Base-by-base conservation (phyloP, 805 yeast genomes). In the Kazachstania viticola region DNA sequence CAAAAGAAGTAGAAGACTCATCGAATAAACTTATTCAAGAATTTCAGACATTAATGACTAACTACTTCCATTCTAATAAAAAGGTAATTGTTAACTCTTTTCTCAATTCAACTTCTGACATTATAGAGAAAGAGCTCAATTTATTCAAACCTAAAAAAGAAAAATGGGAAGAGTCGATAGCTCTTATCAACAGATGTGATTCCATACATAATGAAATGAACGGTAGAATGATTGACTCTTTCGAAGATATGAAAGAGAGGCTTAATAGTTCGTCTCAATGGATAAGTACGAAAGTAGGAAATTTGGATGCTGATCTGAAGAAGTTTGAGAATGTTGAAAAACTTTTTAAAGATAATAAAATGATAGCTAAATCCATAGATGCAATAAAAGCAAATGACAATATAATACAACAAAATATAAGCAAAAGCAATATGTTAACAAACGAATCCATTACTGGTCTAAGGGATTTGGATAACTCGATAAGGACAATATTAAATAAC, bases 121-220 rank as follows among this genome's bases (percentile, higher is more conserved):
- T 55, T 4, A 49, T 54, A 21, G 39, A 47, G 7, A 41, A 46
- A 22, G 61, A 56, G 35, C 42, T 50, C 45, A 35, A 40, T 11
- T 33, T 40, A 8, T 44, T 56, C 17, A 47, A 47, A 18, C 59
- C 60, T 5, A 41, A 46, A n/a, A 42, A 36, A 31, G 31, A 39
- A 9, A 50, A 45, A 25, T 54, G 58, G 53, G 51, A 48, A 35
- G 39, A 40, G 9, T 49, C 60, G 4, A 43, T 54, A 8, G 49
- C 49, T 6, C 36, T 47, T 13, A 51, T 57, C 15, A 57, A 57
- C 29, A 36, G 39, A n/a, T 49, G 55, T 31, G 62, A 57, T 41
- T 48, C 51, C 8, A 31, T 51, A 11, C 54, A 45, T 29, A 49
- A 49, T 23, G 37, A 32, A 2, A 46, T 46, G 21, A 41, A 41